Conservation (phyloP, 78 protist species). For the Dictyostelium brefeldianum region DNA sequence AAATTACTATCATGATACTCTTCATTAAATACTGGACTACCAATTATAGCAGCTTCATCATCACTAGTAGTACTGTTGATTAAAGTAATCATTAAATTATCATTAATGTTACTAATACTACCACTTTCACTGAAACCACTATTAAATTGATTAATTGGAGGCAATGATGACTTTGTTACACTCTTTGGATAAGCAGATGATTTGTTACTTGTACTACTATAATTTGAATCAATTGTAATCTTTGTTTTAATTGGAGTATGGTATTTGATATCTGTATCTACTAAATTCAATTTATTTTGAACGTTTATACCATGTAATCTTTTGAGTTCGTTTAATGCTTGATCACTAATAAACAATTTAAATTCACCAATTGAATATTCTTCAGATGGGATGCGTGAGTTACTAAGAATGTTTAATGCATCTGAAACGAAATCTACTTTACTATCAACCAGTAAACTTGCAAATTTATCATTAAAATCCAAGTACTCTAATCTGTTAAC, state of each 20-base stretch:
- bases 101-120: background rate
- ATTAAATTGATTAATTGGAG: background rate
- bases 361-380: slow-evolving; percentile 1
- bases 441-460: background rate
- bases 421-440: background rate
- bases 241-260: background rate
- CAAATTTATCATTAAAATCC: background rate
- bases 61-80: background rate
- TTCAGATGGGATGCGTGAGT: background rate
- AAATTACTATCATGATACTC: too few relatives aligned
- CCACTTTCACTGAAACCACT: background rate
- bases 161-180: background rate
- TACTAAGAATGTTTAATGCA: background rate
- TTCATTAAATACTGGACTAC: too few relatives aligned
- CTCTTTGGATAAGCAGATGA: background rate
- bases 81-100: background rate
- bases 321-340: background rate
- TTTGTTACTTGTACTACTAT: background rate
- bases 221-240: background rate
- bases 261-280: background rate
- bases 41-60: background rate
- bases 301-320: background rate
- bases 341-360: background rate
- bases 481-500: background rate
- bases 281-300: background rate